Percentiles rank a stretch among this genome's conserved stretches.
These are phyloP conservation scores for Thelonectria rubi DNA, from an alignment of 2,329 filamentous ascomycete species.

Conservation along the genomic window DNA sequence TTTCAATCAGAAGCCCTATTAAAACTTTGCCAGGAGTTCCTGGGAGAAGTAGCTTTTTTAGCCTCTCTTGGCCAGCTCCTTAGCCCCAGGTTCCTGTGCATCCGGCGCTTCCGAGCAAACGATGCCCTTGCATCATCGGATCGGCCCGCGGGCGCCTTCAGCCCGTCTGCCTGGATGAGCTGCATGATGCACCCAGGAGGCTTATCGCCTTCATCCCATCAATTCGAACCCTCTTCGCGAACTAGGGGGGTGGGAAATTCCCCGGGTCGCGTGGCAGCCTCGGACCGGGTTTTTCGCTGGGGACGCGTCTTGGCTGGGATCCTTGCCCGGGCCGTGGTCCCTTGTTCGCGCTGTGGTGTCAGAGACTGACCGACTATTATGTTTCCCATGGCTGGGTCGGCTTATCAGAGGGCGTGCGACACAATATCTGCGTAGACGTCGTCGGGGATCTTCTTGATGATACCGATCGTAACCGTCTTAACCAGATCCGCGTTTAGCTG, in stretches of 20 bases:
- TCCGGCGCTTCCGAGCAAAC: constrained; percentile 14
- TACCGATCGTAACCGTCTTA: constrained; percentile 83
- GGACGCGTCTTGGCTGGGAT: constrained; percentile 18
- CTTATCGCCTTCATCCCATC: neutral
- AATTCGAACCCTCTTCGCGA: neutral
- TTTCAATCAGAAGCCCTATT: neutral
- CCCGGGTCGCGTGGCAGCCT: constrained; percentile 27
- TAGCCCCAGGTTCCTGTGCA: constrained; percentile 3
- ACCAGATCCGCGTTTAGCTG: constrained; percentile 84
- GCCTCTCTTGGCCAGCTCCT: neutral
- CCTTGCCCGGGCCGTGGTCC: constrained; percentile 30
- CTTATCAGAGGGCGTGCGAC: constrained; percentile 75
- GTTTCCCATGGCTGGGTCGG: neutral
- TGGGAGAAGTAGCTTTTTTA: constrained; percentile 8
- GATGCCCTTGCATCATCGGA: constrained; percentile 12
- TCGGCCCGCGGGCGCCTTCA: constrained; percentile 3
- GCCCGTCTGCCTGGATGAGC: constrained; percentile 2
- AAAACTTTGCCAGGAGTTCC: constrained; percentile 1
- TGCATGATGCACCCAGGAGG: constrained; percentile 17
- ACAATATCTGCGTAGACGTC: constrained; percentile 92
- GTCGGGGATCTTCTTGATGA: constrained; percentile 89
- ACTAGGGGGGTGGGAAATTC: constrained; percentile 17
- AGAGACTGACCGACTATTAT: neutral
- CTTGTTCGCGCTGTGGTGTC: constrained; percentile 11
- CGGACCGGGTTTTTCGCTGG: constrained; percentile 27